Conservation (phyloP, 495 filamentous ascomycete species). For the Daldinia decipiens region DNA sequence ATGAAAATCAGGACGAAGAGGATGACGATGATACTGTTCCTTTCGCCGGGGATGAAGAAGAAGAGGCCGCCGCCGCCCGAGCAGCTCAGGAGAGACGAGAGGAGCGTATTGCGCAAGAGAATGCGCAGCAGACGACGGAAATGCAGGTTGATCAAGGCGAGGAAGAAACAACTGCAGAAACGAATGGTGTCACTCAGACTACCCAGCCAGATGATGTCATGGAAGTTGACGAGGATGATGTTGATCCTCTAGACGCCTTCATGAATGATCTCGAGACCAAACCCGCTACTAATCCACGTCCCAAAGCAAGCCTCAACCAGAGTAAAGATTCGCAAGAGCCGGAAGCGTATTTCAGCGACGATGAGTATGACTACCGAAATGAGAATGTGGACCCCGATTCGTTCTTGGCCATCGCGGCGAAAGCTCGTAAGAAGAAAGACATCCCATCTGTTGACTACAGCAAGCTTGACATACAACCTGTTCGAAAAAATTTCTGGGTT, state of each 20-base stretch:
- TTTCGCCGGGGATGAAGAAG: conserved; percentile 84
- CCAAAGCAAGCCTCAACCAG: conserved; percentile 31
- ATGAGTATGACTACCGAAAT: conserved; percentile 79
- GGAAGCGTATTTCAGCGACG: conserved; percentile 85
- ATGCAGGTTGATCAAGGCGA: conserved; percentile 56
- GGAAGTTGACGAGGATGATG: conserved; percentile 71
- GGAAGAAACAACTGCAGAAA: conserved; percentile 43
- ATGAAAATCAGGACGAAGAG: conserved; percentile 68
- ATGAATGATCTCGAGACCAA: conserved; percentile 79
- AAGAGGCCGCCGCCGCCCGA: conserved; percentile 83
- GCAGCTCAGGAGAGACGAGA: conserved; percentile 68
- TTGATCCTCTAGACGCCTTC: conserved; percentile 95
- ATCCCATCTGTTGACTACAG: conserved; percentile 85
- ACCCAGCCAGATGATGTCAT: conserved; percentile 49
- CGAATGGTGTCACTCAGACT: conserved; percentile 35
- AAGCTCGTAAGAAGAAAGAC: conserved; percentile 93
- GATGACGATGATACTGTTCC: conserved; percentile 80
- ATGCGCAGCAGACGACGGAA: conserved; percentile 63
- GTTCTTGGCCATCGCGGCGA: conserved; percentile 85
- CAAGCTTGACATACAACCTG: conserved; percentile 84
- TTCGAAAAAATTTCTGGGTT: conserved; percentile 93
- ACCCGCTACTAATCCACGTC: conserved; percentile 43
- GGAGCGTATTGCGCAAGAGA: conserved; percentile 59
- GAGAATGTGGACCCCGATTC: conserved; percentile 80
- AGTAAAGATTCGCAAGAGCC: conserved; percentile 66